Conservation (phyloP, 129 eudicot species). For the Smallanthus sonchifolius region DNA sequence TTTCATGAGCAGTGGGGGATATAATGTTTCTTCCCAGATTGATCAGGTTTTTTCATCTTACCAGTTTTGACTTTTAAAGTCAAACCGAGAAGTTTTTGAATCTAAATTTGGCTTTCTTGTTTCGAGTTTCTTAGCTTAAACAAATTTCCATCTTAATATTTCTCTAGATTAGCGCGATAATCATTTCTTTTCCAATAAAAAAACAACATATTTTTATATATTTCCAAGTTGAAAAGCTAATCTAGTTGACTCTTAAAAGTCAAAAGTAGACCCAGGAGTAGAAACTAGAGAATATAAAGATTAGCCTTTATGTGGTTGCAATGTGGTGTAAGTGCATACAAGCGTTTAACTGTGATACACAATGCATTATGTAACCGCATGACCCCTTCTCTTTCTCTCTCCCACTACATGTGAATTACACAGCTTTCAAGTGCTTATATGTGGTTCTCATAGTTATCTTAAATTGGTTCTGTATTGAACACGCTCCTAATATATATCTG, state of each 20-base stretch:
- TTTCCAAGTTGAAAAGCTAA: neutral
- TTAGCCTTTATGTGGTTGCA: neutral
- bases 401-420: neutral
- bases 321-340: too few species aligned
- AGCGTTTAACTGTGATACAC: too few species aligned
- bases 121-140: neutral
- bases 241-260: neutral
- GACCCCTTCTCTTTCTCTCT: neutral
- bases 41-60: constrained; percentile 39
- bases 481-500: neutral
- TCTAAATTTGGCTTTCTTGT: neutral
- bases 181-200: neutral
- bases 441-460: neutral
- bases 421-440: neutral
- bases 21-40: constrained; percentile 63
- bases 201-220: too few species aligned
- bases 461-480: neutral
- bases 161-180: too few species aligned
- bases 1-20: constrained; percentile 89
- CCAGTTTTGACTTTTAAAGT: neutral
- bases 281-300: neutral
- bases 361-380: too few species aligned
- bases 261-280: neutral
- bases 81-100: neutral
- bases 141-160: neutral